Base-by-base conservation (phyloP, 495 filamentous ascomycete species). In the Tuber magnatum region DNA sequence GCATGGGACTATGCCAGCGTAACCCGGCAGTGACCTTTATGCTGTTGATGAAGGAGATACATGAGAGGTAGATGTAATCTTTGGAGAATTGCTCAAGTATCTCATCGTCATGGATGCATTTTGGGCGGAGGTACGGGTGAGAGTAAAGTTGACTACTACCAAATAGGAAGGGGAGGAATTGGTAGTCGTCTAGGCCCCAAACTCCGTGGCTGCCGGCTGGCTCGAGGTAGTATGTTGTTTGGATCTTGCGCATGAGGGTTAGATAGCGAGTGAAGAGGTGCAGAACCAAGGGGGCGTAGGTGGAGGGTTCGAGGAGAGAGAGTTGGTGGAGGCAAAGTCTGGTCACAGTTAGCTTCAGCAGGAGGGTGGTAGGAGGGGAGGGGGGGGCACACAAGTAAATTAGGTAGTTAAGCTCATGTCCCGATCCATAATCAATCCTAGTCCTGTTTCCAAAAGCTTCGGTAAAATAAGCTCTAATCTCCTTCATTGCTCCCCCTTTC, bases 121-220 rank as follows among this genome's bases (percentile, higher is more conserved):
- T 84, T 2, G 95, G 95, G 0, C 93, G 94, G 68, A 99, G 90
- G 83, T 92, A 94, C 0, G 90, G 89, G 82, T 99, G 95, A 73
- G 91, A 88, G 6, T 95, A 86, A 39, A 99, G 88, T 84, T 99
- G 95, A 41, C 92, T 90, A 51, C 94, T 91, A 41, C 95, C 96
- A 80, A 98, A 94, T 5, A 98, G 89, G 82, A 98, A 99, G 0
- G 96, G 96, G 20, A 97, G 86, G 85, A 98, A 99, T 78, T 97
- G 94, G 87, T 98, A 97, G 83, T 99, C 95, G 81, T 99, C 95
- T 32, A 99, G 87, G 7, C 95, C 95, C 95, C 95, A 99, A 42
- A 99, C 95, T 24, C 94, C 94, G 80, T 97, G 93, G 9, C 93
- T 95, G 35, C 94, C 94, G 0, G 95, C 95, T 9, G 95, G 95